Evolutionary conservation across 2,329 filamentous ascomycete genomes (phyloP).

Genomic region (Periconia sp.): DNA sequence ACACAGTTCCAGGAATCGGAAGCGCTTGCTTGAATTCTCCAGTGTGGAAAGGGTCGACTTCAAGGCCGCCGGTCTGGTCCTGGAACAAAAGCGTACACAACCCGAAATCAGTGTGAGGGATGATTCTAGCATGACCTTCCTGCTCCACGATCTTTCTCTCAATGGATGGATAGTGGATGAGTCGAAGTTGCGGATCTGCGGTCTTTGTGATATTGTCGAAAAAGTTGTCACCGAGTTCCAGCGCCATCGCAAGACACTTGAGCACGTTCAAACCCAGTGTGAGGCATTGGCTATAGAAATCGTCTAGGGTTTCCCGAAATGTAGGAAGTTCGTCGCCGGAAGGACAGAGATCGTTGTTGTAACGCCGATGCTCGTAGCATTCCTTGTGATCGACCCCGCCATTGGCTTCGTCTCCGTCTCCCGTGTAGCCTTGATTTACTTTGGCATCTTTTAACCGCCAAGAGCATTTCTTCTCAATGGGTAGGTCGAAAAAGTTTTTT

Average conservation of each 20-base stretch:
- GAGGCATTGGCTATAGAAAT: conserved; percentile 26
- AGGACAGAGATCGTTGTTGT: conserved; percentile 23
- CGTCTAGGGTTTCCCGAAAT: conserved; percentile 25
- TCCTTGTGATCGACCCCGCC: conserved; percentile 32
- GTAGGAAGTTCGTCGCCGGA: conserved; percentile 20
- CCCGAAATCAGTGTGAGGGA: conserved; percentile 36
- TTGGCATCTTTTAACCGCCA: conserved; percentile 42
- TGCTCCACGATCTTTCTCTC: conserved; percentile 22
- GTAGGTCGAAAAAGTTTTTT: conserved; percentile 41
- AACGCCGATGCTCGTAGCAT: conserved; percentile 25
- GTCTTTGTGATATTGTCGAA: conserved; percentile 25
- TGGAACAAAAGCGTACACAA: conserved; percentile 44
- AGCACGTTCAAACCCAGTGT: conserved; percentile 23
- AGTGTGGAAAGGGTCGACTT: conserved; percentile 33
- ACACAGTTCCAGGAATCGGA: conserved; percentile 22
- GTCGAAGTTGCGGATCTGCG: conserved; percentile 28
- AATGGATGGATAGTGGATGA: conserved; percentile 32
- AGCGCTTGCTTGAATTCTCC: conserved; percentile 27
- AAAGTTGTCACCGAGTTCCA: conserved; percentile 27
- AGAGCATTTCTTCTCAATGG: conserved; percentile 31
- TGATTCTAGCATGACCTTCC: conserved; percentile 26
- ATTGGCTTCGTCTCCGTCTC: conserved; percentile 39
- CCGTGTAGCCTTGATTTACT: conserved; percentile 44
- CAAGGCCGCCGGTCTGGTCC: conserved; percentile 41
- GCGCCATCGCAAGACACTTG: conserved; percentile 27